phyloP scores from a whole-genome alignment of 441 rosid species.

The Euphorbia corollata region DNA sequence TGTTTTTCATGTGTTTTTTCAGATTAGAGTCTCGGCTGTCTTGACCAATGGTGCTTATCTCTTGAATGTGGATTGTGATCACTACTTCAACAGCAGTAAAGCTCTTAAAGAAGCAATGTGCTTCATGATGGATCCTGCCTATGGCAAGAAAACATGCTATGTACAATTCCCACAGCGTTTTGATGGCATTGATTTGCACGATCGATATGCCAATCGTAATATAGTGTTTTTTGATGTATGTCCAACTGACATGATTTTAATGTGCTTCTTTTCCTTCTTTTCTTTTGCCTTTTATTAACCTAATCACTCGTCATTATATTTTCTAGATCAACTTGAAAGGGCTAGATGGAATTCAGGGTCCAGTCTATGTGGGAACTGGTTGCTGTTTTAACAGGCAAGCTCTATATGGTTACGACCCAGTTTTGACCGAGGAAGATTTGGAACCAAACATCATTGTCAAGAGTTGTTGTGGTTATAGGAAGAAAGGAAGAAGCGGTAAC shows the following conservation, averaged over 20 bases:
- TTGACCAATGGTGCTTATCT: constrained; percentile 95
- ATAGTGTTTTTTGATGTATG: constrained; percentile 95
- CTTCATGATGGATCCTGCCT: constrained; percentile 88
- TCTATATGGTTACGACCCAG: constrained; percentile 85
- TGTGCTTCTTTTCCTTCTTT: background rate
- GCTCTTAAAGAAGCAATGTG: constrained; percentile 99
- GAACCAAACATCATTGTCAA: constrained; percentile 86
- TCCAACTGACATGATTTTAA: background rate
- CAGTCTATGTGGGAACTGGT: constrained; percentile 97
- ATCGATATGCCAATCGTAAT: constrained; percentile 98
- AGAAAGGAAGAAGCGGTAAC: constrained; percentile 62
- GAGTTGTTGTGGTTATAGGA: constrained; percentile 92
- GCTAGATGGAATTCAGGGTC: constrained; percentile 90
- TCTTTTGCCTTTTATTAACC: background rate
- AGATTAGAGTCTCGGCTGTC: constrained; percentile 98
- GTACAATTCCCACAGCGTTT: constrained; percentile 98
- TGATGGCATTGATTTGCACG: constrained; percentile 96
- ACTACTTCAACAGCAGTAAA: constrained; percentile 95
- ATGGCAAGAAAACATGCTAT: constrained; percentile 89
- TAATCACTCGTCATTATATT: constrained; percentile 6
- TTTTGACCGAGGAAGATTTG: constrained; percentile 84
- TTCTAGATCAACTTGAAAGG: constrained; percentile 94
- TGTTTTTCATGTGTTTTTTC: constrained; percentile 21
- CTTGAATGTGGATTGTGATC: constrained; percentile 97
- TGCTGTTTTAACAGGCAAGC: constrained; percentile 97